These are phyloP conservation scores for Wickerhamiella slavikovae DNA, from an alignment of 805 yeast species.

Conservation along the genomic window DNA sequence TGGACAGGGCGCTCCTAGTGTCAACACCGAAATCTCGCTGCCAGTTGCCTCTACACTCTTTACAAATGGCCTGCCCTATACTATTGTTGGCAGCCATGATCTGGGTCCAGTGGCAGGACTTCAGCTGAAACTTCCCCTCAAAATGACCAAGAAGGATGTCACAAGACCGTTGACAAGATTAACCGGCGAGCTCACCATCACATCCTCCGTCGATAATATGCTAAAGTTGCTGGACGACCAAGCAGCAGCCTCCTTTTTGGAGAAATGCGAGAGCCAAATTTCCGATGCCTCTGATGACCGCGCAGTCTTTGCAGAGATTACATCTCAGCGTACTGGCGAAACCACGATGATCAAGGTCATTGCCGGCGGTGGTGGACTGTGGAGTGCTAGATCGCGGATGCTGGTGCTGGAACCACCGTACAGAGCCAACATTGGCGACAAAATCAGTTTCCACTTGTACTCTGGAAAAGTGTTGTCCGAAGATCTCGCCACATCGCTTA, in stretches of 20 bases:
- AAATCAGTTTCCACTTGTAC: constrained; percentile 22
- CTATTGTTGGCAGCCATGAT: constrained; percentile 5
- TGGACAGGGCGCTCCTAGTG: background rate
- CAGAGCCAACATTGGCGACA: constrained; percentile 24
- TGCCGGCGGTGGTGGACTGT: constrained; percentile 64
- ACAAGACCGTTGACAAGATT: constrained; percentile 8
- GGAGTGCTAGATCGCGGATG: constrained; percentile 50
- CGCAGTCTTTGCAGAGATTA: constrained; percentile 11
- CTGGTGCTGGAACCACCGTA: constrained; percentile 47
- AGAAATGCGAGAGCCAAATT: constrained; percentile 13
- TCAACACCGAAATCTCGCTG: constrained; percentile 8
- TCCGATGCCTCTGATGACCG: constrained; percentile 6
- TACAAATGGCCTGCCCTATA: constrained; percentile 10
- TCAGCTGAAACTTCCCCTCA: constrained; percentile 7
- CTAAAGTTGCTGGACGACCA: constrained; percentile 31
- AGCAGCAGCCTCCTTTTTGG: constrained; percentile 39
- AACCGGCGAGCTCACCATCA: constrained; percentile 20
- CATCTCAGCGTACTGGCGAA: constrained; percentile 5
- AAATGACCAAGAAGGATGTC: constrained; percentile 1
- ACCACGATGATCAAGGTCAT: constrained; percentile 28
- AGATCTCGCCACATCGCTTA: constrained; percentile 2
- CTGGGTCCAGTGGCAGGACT: constrained; percentile 7
- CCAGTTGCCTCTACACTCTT: constrained; percentile 19
- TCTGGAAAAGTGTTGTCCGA: constrained; percentile 1
- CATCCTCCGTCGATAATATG: constrained; percentile 35